phyloP scores from a whole-genome alignment of 106 monocot species.

The Ottelia alismoides region DNA sequence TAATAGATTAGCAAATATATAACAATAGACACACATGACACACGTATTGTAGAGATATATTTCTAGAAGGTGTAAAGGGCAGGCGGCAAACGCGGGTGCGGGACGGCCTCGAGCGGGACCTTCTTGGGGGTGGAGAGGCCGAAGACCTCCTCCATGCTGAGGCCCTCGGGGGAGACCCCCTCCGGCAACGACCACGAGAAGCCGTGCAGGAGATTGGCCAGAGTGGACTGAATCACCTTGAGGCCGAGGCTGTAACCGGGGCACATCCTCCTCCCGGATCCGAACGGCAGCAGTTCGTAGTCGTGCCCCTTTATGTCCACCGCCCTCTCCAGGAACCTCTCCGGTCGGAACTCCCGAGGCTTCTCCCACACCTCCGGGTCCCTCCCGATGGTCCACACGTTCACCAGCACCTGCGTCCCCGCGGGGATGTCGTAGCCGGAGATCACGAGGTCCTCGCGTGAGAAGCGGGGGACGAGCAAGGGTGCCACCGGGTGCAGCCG shows the following conservation, averaged over 20 bases:
- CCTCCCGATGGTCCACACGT: slow-evolving; percentile 76
- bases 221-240: background rate
- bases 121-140: no score
- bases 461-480: slow-evolving; percentile 74
- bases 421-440: slow-evolving; percentile 62
- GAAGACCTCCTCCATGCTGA: no score
- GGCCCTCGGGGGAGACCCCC: no score
- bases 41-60: no score
- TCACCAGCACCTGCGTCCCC: slow-evolving; percentile 62
- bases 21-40: no score
- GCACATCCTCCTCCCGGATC: slow-evolving; percentile 18
- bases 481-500: slow-evolving; percentile 37
- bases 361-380: slow-evolving; percentile 57
- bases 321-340: slow-evolving; percentile 13
- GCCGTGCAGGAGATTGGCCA: background rate
- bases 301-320: slow-evolving; percentile 16
- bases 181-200: background rate
- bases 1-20: no score
- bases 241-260: slow-evolving; percentile 4
- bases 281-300: slow-evolving; percentile 20
- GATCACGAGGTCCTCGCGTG: slow-evolving; percentile 56
- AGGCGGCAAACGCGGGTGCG: no score
- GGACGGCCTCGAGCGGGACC: no score
- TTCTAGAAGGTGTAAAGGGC: no score
- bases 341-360: slow-evolving; percentile 67